These are phyloP conservation scores for Cardamine chenopodiifolia DNA, from an alignment of 345 rosid genomes.

Conservation along the genomic window DNA sequence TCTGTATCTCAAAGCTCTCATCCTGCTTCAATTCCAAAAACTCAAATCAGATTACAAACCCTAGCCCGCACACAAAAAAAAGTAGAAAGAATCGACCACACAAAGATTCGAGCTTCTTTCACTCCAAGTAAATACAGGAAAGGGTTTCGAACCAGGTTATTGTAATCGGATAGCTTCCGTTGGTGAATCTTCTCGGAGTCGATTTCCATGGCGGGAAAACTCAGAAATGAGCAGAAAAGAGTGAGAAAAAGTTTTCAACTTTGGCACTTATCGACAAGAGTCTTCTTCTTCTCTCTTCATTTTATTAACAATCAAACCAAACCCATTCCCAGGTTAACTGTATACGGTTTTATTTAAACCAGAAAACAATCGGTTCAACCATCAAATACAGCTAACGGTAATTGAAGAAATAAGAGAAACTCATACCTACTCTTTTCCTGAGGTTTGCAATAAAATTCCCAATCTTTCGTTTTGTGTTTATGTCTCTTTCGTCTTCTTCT, in stretches of 20 bases:
- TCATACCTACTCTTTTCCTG: not conserved
- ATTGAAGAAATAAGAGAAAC: slow-evolving; percentile 2
- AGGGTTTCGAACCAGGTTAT: slow-evolving; percentile 46
- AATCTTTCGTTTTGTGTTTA: not conserved
- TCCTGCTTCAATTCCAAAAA: slow-evolving; percentile 53
- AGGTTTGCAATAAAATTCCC: slow-evolving; percentile 1
- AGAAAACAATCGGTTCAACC: slow-evolving; percentile 19
- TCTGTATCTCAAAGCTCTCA: slow-evolving; percentile 66
- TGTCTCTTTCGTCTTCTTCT: slow-evolving; percentile 4
- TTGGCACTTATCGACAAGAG: slow-evolving; percentile 16
- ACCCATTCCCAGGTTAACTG: not conserved
- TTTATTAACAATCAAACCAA: not conserved
- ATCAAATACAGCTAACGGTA: not conserved
- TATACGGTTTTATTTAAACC: not conserved
- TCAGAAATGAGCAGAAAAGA: slow-evolving; percentile 8
- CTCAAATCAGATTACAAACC: slow-evolving; percentile 32
- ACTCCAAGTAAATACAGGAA: not conserved
- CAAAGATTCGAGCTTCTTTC: not conserved
- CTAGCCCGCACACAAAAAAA: slow-evolving; percentile 4
- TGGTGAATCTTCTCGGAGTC: slow-evolving; percentile 50
- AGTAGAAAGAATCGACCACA: slow-evolving; percentile 2
- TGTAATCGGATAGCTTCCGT: slow-evolving; percentile 63
- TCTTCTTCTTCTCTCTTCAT: not conserved
- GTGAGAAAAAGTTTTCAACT: slow-evolving; percentile 26
- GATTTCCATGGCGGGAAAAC: slow-evolving; percentile 54